Evolutionary conservation across 192 early-diverging fungal species (phyloP), one percentile per base, ranked within the genome.

Genomic region (Backusella tuberculispora): DNA sequence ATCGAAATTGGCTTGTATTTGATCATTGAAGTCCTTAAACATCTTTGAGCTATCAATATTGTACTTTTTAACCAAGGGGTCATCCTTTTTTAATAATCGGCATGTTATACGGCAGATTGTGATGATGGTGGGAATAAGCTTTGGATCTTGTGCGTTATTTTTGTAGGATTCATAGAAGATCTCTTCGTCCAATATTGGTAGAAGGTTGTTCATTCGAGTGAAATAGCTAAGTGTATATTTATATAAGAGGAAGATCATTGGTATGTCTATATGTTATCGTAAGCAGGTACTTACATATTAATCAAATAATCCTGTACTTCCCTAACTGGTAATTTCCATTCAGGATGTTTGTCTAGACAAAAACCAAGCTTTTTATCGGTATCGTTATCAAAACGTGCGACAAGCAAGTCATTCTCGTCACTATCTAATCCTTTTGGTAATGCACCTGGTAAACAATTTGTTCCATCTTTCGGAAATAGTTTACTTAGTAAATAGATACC

Each of bases 401-500:
- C 47, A 50, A 73, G 69, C 9, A 69, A 41, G 43, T 73, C 75
- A 19, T 80, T 53, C 6, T 76, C 66, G 1, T 68, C 47, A 1
- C 48, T 42, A 4, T 74, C 70, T 10, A 80, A 29, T 40, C 60
- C 19, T 24, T 56, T 46, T 42, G 68, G 68, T 17, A 69, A 26
- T 34, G 42, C 26, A 29, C 14, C 45, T 29, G 1, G 13, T 29
- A 14, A 14, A 8, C 26, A 26, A 47, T 40, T 15, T n/a, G 17
- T 5, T 9, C 38, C 21, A 0, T 69, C 68, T 69, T 69, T 69
- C 6, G 45, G 38, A 21, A 73, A 73, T 15, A 78, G n/a, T 60
- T 46, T 29, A 38, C 63, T 67, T 71, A 78, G 40, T 42, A 78
- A 45, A 67, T 78, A 78, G 21, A 78, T 71, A 15, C 76, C 76